phyloP scores from a whole-genome alignment of 208 protist species.

The Trypanosoma cruzi region DNA sequence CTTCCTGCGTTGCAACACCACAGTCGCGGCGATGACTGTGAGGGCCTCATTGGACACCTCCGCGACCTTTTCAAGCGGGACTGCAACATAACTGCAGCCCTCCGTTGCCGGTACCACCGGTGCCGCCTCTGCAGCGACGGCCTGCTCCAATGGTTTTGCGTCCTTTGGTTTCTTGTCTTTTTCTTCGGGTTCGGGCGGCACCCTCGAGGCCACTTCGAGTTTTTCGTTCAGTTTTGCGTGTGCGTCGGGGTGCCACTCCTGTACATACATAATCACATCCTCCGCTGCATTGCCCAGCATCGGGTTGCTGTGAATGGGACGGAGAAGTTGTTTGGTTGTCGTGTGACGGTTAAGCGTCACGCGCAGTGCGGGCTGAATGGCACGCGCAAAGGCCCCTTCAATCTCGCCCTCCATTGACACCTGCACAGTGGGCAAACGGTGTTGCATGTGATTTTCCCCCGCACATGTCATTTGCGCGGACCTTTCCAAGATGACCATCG shows the following conservation, averaged over 20 bases:
- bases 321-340: constrained; percentile 55
- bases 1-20: constrained; percentile 33
- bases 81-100: constrained; percentile 47
- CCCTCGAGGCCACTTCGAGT: constrained; percentile 30
- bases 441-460: constrained; percentile 42
- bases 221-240: constrained; percentile 51
- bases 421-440: constrained; percentile 58
- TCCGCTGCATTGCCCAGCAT: constrained; percentile 59
- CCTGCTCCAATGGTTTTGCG: not conserved
- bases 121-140: not conserved
- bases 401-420: constrained; percentile 44
- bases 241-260: constrained; percentile 67
- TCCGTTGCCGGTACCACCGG: constrained; percentile 4
- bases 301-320: constrained; percentile 50
- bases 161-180: not conserved
- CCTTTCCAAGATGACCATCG: constrained; percentile 69
- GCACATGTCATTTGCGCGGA: constrained; percentile 39
- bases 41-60: constrained; percentile 55
- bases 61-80: constrained; percentile 47
- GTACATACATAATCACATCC: constrained; percentile 71
- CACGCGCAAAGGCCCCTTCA: constrained; percentile 45
- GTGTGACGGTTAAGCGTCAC: constrained; percentile 41
- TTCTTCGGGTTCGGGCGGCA: constrained; percentile 2
- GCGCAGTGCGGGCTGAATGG: constrained; percentile 51
- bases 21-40: constrained; percentile 59